phyloP scores from a whole-genome alignment of 441 rosid genomes.

The Corymbia calophylla region DNA sequence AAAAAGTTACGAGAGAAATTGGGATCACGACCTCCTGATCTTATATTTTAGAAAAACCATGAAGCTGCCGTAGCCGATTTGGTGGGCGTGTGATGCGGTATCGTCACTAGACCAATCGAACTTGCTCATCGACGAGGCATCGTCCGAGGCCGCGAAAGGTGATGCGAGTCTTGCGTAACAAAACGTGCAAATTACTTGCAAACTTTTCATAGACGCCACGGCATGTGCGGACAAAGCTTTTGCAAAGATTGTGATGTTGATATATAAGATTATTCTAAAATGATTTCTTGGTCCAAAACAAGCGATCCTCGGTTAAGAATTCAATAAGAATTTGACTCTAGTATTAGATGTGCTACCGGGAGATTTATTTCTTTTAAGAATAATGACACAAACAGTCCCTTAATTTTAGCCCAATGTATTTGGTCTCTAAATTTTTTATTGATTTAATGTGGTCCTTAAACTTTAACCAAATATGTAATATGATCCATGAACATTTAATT shows the following conservation, averaged over 20 bases:
- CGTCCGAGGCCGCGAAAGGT: accelerated
- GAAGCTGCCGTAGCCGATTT: neutral
- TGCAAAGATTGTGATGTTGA: neutral
- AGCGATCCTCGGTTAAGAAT: neutral
- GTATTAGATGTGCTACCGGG: accelerated
- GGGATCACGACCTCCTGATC: neutral
- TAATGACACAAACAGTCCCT: no score
- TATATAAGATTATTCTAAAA: neutral
- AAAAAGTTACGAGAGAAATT: neutral
- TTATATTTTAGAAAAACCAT: neutral
- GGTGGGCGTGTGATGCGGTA: neutral
- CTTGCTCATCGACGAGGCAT: neutral
- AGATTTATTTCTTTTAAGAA: neutral
- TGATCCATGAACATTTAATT: no score
- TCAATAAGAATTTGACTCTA: neutral
- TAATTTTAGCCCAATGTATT: no score
- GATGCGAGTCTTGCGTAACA: neutral
- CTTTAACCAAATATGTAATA: no score
- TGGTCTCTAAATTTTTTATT: no score
- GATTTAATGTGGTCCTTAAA: no score
- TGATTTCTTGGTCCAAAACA: neutral
- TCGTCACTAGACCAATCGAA: accelerated
- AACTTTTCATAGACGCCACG: neutral
- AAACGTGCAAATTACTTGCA: neutral
- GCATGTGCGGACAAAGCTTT: neutral